phyloP scores from a whole-genome alignment of 1,284 basidiomycete genomes.

The Ceratobasidium sp. region DNA sequence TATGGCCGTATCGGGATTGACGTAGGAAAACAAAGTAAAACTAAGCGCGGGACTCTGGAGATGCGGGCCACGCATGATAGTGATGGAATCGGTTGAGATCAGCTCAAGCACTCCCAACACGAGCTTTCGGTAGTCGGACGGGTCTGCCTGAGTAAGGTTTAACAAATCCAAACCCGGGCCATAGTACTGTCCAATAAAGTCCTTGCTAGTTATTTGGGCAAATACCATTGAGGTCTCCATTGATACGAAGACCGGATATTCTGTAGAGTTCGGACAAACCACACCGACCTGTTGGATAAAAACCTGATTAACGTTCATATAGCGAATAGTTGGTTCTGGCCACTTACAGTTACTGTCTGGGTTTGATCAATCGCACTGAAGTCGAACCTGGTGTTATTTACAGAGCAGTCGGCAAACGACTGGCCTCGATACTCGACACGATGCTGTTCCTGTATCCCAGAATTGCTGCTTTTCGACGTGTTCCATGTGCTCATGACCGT shows the following conservation, averaged over 20 bases:
- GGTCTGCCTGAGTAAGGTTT: neutral
- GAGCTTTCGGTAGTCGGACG: conserved; percentile 2
- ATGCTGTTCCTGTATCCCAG: neutral
- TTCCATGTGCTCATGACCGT: conserved; percentile 23
- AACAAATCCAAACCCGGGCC: neutral
- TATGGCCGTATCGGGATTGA: neutral
- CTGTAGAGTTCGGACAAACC: neutral
- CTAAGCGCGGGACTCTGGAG: neutral
- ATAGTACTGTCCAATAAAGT: conserved; percentile 32
- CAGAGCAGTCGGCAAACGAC: conserved; percentile 4
- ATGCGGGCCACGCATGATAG: neutral
- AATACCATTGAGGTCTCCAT: conserved; percentile 17
- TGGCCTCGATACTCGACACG: conserved; percentile 25
- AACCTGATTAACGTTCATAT: neutral
- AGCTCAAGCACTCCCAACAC: conserved; percentile 16
- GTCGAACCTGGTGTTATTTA: conserved; percentile 8
- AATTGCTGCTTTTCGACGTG: neutral
- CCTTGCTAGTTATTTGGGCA: neutral
- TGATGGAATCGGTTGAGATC: conserved; percentile 10
- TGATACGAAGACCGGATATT: conserved; percentile 10
- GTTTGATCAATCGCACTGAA: conserved; percentile 12
- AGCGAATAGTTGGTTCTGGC: too few species aligned
- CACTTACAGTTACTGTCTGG: conserved; percentile 7
- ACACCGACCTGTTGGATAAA: conserved; percentile 15
- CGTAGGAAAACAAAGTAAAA: neutral